Evolutionary conservation across 2,329 filamentous ascomycete genomes (phyloP), one percentile per base, ranked within the genome.

Genomic region (Aurifilum marmelostoma): DNA sequence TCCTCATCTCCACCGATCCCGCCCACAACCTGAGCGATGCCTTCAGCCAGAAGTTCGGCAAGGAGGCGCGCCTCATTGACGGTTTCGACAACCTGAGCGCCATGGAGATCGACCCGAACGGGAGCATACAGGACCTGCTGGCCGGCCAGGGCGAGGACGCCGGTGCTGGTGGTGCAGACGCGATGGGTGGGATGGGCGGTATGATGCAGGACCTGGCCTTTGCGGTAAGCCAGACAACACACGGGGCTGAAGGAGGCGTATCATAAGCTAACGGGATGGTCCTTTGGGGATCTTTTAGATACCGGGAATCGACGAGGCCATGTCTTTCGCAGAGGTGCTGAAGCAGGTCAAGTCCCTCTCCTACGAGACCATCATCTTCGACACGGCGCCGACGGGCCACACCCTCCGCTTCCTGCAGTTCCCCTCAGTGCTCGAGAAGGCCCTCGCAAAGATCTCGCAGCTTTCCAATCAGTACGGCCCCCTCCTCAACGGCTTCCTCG

Each of bases 151-250:
- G 88, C 58, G 93, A 93, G 24, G 92, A 92, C 63, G 88, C 86
- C 43, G 43, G 18, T 34, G 73, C 73, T 34, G 64, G 37, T 43
- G 80, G 82, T 24, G 75, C 81, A 73, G 92, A 94, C 73, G 89
- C 89, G 54, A 89, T 92, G 83, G 87, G 86, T 64, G 87, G 86
- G 21, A 89, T 97, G 83, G 94, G 95, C 34, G 92, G 91, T 75
- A 97, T 98, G 94, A 97, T 98, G 92, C 96, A 99, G 82, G 96
- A 99, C 80, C 85, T 99, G 73, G 96, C 96, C 0, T 97, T 98
- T 81, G 94, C 93, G 73, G 61, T 63, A n/a, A 50, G 61, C 39
- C 24, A 39, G 6, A n/a, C 37, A 18, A 61, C 34, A 24, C 21
- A 2, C 32, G 27, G 32, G 18, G 37, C 12, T 8, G 8, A 16